phyloP scores from a whole-genome alignment of 1,139 yeast genomes.

The Hyphopichia burtonii region DNA sequence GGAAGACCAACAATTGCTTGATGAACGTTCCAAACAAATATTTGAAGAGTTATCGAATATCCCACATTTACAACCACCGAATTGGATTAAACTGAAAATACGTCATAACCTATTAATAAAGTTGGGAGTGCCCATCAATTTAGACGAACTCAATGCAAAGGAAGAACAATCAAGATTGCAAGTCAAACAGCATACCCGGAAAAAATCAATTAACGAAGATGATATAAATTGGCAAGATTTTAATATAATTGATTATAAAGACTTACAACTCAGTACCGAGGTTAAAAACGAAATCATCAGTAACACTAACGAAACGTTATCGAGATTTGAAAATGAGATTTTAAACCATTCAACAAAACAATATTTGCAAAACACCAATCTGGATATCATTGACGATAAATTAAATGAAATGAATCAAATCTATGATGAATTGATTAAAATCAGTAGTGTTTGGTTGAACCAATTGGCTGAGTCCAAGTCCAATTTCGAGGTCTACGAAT shows the following conservation, averaged over 20 bases:
- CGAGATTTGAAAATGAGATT: conserved; percentile 36
- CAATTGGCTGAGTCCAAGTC: conserved; percentile 41
- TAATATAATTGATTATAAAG: conserved; percentile 24
- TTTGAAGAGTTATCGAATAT: conserved; percentile 34
- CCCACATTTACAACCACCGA: conserved; percentile 49
- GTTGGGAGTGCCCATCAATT: conserved; percentile 59
- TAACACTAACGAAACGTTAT: conserved; percentile 25
- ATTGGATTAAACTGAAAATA: conserved; percentile 59
- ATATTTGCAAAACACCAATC: conserved; percentile 15
- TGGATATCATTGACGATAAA: conserved; percentile 24
- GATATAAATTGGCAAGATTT: conserved; percentile 36
- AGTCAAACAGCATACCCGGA: conserved; percentile 9
- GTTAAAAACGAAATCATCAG: conserved; percentile 16
- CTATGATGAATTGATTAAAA: conserved; percentile 27
- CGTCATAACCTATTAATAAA: conserved; percentile 56
- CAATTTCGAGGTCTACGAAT: conserved; percentile 64
- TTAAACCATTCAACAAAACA: conserved; percentile 32
- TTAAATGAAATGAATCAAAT: conserved; percentile 27
- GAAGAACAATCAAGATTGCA: neutral
- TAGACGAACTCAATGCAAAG: conserved; percentile 51
- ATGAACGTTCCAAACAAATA: conserved; percentile 27
- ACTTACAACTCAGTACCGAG: conserved; percentile 20
- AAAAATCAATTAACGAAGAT: conserved; percentile 25
- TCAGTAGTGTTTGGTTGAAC: conserved; percentile 51
- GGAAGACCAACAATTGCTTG: conserved; percentile 13